Conservation (phyloP, 495 filamentous ascomycete species). For the Friedmanniomyces simplex region DNA sequence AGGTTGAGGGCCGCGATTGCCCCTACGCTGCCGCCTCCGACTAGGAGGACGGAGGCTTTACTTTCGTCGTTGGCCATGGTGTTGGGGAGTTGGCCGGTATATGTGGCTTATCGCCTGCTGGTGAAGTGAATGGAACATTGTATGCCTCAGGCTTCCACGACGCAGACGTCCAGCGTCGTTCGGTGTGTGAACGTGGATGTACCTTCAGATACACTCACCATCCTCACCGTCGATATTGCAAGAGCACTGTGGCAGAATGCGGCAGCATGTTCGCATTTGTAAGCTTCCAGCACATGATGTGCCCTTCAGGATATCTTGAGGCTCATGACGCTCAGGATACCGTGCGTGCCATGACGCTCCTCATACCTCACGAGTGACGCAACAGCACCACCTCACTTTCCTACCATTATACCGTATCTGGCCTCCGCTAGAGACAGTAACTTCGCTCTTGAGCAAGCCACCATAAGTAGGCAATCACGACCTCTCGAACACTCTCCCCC, state of each 20-base stretch:
- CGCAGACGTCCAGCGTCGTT: neutral
- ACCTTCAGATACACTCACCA: too few species aligned
- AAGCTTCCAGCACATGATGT: too few species aligned
- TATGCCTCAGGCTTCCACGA: neutral
- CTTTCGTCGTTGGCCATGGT: neutral
- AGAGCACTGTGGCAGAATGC: too few species aligned
- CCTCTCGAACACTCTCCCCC: neutral
- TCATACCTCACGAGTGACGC: neutral
- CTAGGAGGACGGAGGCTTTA: constrained; percentile 19
- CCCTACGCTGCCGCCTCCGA: constrained; percentile 28
- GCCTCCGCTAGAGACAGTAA: too few species aligned
- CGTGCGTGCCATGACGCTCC: neutral
- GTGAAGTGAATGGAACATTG: neutral
- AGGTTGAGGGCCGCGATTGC: constrained; percentile 28
- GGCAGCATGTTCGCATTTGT: too few species aligned
- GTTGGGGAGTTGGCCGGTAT: neutral
- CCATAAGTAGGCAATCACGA: neutral
- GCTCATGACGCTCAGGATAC: too few species aligned
- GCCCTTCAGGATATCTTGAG: too few species aligned
- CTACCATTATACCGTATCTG: too few species aligned
- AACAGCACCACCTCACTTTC: too few species aligned
- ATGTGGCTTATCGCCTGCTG: neutral
- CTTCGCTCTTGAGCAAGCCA: neutral
- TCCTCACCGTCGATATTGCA: too few species aligned
- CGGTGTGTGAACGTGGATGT: neutral